Percentiles rank a stretch among this genome's conserved stretches.
phyloP scores from a whole-genome alignment of 1,139 yeast genomes.

The Magnusiomyces fungicola region DNA sequence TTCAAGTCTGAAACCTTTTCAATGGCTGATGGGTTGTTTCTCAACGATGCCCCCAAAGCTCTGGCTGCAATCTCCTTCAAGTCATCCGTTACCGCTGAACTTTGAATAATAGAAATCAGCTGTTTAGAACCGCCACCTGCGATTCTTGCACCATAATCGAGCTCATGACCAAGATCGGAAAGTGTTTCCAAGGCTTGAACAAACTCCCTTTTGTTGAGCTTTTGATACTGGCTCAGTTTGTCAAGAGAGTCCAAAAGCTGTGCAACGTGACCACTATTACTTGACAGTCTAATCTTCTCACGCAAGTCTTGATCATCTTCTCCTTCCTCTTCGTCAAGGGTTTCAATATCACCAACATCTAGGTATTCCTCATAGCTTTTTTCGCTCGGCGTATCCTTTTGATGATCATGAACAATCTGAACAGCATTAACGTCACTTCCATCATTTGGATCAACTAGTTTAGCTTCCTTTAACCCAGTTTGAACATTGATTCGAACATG shows the following conservation, averaged over 20 bases:
- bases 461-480: slow-evolving; percentile 63
- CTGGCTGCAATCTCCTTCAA: slow-evolving; percentile 30
- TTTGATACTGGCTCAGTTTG: slow-evolving; percentile 1
- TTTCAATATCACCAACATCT: neutral
- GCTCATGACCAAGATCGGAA: slow-evolving; percentile 57
- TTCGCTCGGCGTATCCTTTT: neutral
- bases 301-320: neutral
- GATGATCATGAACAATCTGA: slow-evolving; percentile 39
- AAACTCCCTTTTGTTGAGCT: slow-evolving; percentile 1
- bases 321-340: neutral
- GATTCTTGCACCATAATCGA: slow-evolving; percentile 50
- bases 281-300: neutral
- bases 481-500: slow-evolving; percentile 67
- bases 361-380: neutral
- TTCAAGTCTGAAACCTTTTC: slow-evolving; percentile 22
- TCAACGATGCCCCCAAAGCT: slow-evolving; percentile 37
- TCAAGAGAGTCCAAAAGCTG: slow-evolving; percentile 2
- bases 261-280: neutral
- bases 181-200: slow-evolving; percentile 40
- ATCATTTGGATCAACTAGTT: slow-evolving; percentile 40
- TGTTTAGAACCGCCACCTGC: slow-evolving; percentile 24
- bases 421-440: slow-evolving; percentile 67
- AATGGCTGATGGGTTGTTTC: slow-evolving; percentile 69
- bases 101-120: slow-evolving; percentile 24
- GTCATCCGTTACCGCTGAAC: slow-evolving; percentile 15